A percentile compares a stretch with the other conserved stretches of the same genome.
phyloP scores from a whole-genome alignment of 2,329 filamentous ascomycete genomes.

The Hortaea werneckii region DNA sequence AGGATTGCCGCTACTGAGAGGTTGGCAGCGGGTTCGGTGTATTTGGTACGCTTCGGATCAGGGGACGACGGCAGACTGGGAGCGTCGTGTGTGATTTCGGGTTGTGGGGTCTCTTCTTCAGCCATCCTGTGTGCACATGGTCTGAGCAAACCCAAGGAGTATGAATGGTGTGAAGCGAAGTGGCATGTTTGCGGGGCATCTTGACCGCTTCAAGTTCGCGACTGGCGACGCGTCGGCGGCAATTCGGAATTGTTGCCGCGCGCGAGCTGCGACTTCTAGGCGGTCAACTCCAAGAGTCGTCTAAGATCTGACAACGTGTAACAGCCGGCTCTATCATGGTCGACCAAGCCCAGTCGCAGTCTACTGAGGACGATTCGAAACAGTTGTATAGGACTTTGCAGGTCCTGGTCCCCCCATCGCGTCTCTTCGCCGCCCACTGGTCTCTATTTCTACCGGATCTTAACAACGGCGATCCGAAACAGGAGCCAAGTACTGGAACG shows the following conservation, averaged over 20 bases:
- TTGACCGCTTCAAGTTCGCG: background rate
- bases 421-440: background rate
- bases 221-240: background rate
- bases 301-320: no score
- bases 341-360: background rate
- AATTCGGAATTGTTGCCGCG: background rate
- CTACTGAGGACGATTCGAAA: background rate
- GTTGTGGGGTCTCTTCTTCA: slow-evolving; percentile 16
- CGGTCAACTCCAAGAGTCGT: no score
- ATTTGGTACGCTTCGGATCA: slow-evolving; percentile 71
- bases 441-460: background rate
- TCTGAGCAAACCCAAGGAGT: background rate
- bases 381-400: background rate
- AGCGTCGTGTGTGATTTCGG: slow-evolving; percentile 30
- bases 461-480: no score
- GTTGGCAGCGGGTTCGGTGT: slow-evolving; percentile 34
- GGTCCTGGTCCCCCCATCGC: background rate
- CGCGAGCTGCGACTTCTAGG: no score
- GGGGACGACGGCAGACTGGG: slow-evolving; percentile 61
- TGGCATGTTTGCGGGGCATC: background rate
- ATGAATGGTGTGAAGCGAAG: background rate
- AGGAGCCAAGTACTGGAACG: background rate
- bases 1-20: slow-evolving; percentile 28
- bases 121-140: background rate
- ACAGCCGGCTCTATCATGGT: no score